phyloP scores from a whole-genome alignment of 169 alveolate species.

The Plasmodium coatneyi region DNA sequence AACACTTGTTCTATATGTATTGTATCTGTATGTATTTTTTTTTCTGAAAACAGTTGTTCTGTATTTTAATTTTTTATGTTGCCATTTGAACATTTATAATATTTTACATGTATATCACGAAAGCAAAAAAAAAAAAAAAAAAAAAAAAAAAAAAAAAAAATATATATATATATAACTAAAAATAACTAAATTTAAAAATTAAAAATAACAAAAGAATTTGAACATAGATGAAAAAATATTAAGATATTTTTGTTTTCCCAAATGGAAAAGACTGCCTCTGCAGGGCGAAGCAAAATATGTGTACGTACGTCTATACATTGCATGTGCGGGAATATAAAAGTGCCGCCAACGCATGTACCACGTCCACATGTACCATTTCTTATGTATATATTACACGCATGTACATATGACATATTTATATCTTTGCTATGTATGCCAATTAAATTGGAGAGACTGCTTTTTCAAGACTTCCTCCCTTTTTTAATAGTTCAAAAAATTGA shows the following conservation, averaged over 20 bases:
- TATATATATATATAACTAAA: conserved; percentile 4
- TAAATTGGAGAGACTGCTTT: neutral
- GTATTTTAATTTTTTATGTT: conserved; percentile 51
- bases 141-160: neutral
- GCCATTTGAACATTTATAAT: conserved; percentile 55
- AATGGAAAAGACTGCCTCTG: neutral
- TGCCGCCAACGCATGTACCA: conserved; percentile 5
- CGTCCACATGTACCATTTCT: neutral
- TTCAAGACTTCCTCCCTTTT: neutral
- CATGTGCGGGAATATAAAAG: neutral
- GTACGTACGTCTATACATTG: neutral
- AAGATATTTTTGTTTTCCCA: conserved; percentile 12
- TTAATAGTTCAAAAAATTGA: conserved; percentile 6
- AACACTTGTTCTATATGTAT: neutral
- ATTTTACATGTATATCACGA: conserved; percentile 27
- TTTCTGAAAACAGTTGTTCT: conserved; percentile 23
- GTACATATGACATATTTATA: neutral
- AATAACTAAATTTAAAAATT: conserved; percentile 47
- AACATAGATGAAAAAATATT: conserved; percentile 19
- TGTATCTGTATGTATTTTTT: neutral
- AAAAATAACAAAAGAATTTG: conserved; percentile 60
- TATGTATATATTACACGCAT: neutral
- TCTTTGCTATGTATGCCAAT: neutral
- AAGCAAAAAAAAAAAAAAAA: conserved; percentile 20
- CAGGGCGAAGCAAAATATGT: neutral